Evolutionary conservation across 192 early-diverging fungal genomes (phyloP).

Genomic region (Coemansia sp.): DNA sequence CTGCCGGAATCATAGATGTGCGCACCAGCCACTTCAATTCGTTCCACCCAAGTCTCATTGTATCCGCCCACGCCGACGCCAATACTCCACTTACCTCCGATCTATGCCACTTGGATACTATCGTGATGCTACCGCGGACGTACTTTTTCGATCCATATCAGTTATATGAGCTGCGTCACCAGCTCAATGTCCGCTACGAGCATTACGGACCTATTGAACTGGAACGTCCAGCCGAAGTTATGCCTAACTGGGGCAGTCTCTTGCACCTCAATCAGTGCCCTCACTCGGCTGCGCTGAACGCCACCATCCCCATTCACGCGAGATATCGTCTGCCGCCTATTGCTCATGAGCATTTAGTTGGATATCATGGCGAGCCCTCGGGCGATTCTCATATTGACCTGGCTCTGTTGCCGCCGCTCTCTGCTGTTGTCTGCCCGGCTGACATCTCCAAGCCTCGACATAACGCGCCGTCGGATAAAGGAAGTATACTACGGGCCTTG

Average conservation of each 20-base stretch:
- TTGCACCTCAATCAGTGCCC: constrained; percentile 26
- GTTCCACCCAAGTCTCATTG: constrained; percentile 37
- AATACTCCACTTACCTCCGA: not conserved
- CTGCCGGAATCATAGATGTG: constrained; percentile 12
- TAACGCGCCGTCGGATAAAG: not conserved
- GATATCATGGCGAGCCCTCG: constrained; percentile 36
- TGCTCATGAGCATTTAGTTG: constrained; percentile 21
- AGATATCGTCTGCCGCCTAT: constrained; percentile 46
- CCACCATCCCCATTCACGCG: constrained; percentile 39
- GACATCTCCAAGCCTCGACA: not conserved
- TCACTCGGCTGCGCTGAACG: constrained; percentile 10
- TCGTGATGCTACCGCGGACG: constrained; percentile 31
- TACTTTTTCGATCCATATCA: constrained; percentile 56
- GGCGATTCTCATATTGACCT: constrained; percentile 37
- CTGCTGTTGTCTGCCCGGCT: constrained; percentile 32
- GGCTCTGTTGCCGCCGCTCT: constrained; percentile 32
- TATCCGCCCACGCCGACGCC: constrained; percentile 15
- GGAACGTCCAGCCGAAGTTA: constrained; percentile 42
- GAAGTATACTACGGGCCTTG: constrained; percentile 17
- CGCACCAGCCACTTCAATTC: constrained; percentile 32
- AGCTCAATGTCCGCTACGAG: constrained; percentile 11
- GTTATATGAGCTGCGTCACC: constrained; percentile 19
- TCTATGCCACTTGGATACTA: constrained; percentile 19
- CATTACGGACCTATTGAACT: constrained; percentile 45
- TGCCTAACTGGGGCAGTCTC: constrained; percentile 48